A percentile compares a stretch with the other conserved stretches of the same genome.
Conservation (phyloP, 1,139 yeast species). For the Zhuliangozyma blackwelliae region DNA sequence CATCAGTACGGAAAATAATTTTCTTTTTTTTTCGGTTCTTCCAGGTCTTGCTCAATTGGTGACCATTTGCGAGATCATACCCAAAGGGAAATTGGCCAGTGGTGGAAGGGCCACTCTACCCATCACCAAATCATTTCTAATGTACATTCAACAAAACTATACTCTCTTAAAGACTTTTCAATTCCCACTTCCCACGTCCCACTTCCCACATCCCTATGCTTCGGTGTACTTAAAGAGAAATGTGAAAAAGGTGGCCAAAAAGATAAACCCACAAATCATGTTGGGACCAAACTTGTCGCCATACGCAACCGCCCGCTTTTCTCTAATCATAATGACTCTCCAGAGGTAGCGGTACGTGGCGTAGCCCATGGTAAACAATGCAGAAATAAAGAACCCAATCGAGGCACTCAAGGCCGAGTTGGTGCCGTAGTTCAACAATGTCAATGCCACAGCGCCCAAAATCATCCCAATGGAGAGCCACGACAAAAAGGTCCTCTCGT, state of each 20-base stretch:
- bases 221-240: conserved; percentile 54
- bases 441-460: conserved; percentile 68
- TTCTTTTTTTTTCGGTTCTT: too few species aligned
- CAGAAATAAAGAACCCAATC: conserved; percentile 81
- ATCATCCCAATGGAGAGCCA: conserved; percentile 76
- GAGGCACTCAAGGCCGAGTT: conserved; percentile 74
- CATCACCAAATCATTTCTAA: too few species aligned
- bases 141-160: too few species aligned
- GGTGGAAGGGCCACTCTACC: too few species aligned
- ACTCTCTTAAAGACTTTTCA: too few species aligned
- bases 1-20: too few species aligned
- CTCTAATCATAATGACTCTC: conserved; percentile 80
- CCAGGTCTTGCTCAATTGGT: neutral
- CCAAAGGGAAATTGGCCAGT: neutral
- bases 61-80: conserved; percentile 1
- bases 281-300: conserved; percentile 90
- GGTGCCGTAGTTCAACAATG: conserved; percentile 68
- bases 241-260: conserved; percentile 68
- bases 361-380: conserved; percentile 68
- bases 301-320: conserved; percentile 76
- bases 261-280: conserved; percentile 69
- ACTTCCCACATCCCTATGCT: neutral
- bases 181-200: too few species aligned
- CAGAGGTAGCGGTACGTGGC: conserved; percentile 73
- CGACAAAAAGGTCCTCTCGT: conserved; percentile 73